These are phyloP conservation scores for Cadophora sp. DNA, from an alignment of 2,329 filamentous ascomycete species.

Conservation along the genomic window DNA sequence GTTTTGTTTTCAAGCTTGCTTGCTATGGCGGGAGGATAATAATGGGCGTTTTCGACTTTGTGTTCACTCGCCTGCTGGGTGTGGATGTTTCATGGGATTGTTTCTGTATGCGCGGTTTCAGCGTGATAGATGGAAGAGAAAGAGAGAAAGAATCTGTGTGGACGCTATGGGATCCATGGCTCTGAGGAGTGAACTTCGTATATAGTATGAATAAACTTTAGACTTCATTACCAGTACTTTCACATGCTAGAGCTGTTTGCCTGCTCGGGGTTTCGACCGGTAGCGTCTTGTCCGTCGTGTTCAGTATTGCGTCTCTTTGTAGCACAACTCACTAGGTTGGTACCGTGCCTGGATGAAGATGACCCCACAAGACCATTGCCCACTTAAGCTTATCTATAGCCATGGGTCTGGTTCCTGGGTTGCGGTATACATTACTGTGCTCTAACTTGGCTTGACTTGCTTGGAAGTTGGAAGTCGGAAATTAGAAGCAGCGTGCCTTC, in stretches of 20 bases:
- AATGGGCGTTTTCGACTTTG: conserved; percentile 15
- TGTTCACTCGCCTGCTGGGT: not conserved
- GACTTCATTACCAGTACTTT: not conserved
- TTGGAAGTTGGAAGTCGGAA: no score
- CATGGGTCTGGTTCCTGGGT: no score
- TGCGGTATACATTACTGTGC: no score
- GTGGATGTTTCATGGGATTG: not conserved
- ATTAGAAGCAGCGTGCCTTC: no score
- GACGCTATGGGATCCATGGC: not conserved
- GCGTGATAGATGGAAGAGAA: not conserved
- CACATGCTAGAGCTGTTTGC: not conserved
- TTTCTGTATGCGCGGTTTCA: conserved; percentile 2
- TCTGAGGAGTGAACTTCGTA: not conserved
- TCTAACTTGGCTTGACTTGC: no score
- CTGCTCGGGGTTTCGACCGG: not conserved
- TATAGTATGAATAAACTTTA: conserved; percentile 18
- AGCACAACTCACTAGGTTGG: no score
- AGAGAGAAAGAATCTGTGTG: not conserved
- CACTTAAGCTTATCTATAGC: no score
- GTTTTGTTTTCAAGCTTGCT: conserved; percentile 7
- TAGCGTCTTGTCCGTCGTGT: not conserved
- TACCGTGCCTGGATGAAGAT: no score
- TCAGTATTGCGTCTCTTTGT: not conserved
- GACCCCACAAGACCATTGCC: no score
- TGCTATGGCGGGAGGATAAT: not conserved